Evolutionary conservation across 2,329 filamentous ascomycete species (phyloP), one percentile per base, ranked within the genome.

Genomic region (Aspergillus vadensis): DNA sequence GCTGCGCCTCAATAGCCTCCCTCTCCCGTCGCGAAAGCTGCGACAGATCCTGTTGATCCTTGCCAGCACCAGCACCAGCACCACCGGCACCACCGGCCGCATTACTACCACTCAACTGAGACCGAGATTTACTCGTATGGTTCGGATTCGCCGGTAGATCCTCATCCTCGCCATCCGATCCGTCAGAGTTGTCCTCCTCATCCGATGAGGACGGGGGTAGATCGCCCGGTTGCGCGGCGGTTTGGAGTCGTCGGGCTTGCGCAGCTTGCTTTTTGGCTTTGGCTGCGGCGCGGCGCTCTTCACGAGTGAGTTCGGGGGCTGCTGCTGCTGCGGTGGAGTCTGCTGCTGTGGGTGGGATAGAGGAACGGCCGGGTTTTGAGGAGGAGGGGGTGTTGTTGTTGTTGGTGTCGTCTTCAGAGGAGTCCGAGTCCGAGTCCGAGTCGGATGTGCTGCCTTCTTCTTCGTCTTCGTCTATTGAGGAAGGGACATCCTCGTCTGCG

Each of bases 211-310:
- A 90, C 5, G 91, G 85, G 3, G 92, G 94, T 67, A 98, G 77
- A 74, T 98, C 94, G 69, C 94, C 94, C 8, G 92, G 90, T 71
- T 92, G 88, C 27, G 93, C 88, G 32, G 85, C 81, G 61, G 86
- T 86, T 63, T 86, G 83, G 75, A 88, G 89, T 77, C 89, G 88
- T 74, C 85, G 88, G 57, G 89, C 90, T 73, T 93, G 90, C 67
- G 93, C 94, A 21, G 92, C 93, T 70, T 91, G 89, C 80, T 98
- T 97, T 76, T 90, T 90, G 61, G 92, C 91, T 80, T 97, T 96
- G 72, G 93, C 92, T 62, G 88, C 88, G 51, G 91, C 90, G 75
- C 89, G 90, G 74, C 95, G 93, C 76, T 96, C 88, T 76, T 98
- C 93, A 72, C 95, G 92, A 64, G 86, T 92, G 79, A 91, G 77